phyloP scores from a whole-genome alignment of 768 basidiomycete species.

The Rhodotorula taiwanensis region DNA sequence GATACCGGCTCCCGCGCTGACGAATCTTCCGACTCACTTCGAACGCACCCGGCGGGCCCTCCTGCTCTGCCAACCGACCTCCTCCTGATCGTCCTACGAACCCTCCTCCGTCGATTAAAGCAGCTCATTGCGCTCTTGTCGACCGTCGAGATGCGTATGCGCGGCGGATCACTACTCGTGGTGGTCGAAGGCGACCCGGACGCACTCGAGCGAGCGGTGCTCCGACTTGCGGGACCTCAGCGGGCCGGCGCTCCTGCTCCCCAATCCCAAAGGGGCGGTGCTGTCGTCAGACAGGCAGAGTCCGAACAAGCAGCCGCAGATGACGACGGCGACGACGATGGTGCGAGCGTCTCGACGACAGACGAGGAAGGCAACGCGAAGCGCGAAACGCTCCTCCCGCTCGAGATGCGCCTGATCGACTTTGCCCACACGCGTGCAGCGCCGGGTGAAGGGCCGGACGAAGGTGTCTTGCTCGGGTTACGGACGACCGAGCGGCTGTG shows the following conservation, averaged over 20 bases:
- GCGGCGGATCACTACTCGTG: slow-evolving; percentile 72
- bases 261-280: too few species aligned
- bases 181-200: slow-evolving; percentile 64
- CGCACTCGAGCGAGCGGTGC: slow-evolving; percentile 44
- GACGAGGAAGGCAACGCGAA: slow-evolving; percentile 33
- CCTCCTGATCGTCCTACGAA: slow-evolving; percentile 57
- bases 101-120: slow-evolving; percentile 49
- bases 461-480: slow-evolving; percentile 68
- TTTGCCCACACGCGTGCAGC: slow-evolving; percentile 73
- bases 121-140: slow-evolving; percentile 52
- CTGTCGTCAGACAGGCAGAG: slow-evolving; percentile 19
- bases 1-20: too few species aligned
- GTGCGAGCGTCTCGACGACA: slow-evolving; percentile 23
- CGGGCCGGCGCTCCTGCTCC: not conserved
- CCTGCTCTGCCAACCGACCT: too few species aligned
- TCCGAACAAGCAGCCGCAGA: slow-evolving; percentile 43
- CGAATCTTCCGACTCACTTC: too few species aligned
- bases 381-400: slow-evolving; percentile 47
- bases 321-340: slow-evolving; percentile 43
- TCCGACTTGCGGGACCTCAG: slow-evolving; percentile 20
- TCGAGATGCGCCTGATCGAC: slow-evolving; percentile 75
- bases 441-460: slow-evolving; percentile 61
- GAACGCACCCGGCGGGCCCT: too few species aligned
- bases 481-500: slow-evolving; percentile 56
- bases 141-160: slow-evolving; percentile 64